These are phyloP conservation scores for Colletotrichum tropicicola DNA, from an alignment of 2,329 filamentous ascomycete genomes.

Conservation along the genomic window DNA sequence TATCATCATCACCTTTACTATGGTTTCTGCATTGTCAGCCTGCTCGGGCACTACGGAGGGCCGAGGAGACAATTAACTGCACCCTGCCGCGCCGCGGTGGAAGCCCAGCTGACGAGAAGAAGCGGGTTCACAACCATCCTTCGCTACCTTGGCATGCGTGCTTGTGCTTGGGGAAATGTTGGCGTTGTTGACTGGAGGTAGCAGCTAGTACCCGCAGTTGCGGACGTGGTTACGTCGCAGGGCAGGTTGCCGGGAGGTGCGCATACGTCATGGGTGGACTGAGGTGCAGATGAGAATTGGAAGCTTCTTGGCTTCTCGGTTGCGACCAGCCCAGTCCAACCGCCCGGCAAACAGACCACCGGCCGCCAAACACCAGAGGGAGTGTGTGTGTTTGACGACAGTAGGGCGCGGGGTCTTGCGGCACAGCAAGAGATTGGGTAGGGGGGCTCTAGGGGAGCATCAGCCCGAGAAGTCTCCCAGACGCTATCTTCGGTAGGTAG, in stretches of 20 bases:
- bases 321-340: background rate
- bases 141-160: too few species aligned
- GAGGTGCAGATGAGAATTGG: background rate
- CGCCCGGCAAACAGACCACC: background rate
- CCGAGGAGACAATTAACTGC: background rate
- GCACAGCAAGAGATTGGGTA: too few species aligned
- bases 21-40: too few species aligned
- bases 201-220: background rate
- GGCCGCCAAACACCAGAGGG: too few species aligned
- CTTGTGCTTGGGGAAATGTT: background rate
- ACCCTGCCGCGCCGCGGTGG: background rate
- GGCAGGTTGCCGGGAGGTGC: background rate
- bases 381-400: too few species aligned
- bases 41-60: too few species aligned
- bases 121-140: background rate
- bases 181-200: too few species aligned
- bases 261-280: constrained; percentile 13
- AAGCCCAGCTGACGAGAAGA: background rate
- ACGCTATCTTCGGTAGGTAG: too few species aligned
- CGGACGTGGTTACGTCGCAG: background rate
- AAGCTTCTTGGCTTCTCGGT: constrained; percentile 4
- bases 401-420: too few species aligned
- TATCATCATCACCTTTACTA: too few species aligned
- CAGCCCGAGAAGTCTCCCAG: too few species aligned
- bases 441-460: too few species aligned